phyloP scores from a whole-genome alignment of 2,329 filamentous ascomycete species.

The Colletotrichum nymphaeae region DNA sequence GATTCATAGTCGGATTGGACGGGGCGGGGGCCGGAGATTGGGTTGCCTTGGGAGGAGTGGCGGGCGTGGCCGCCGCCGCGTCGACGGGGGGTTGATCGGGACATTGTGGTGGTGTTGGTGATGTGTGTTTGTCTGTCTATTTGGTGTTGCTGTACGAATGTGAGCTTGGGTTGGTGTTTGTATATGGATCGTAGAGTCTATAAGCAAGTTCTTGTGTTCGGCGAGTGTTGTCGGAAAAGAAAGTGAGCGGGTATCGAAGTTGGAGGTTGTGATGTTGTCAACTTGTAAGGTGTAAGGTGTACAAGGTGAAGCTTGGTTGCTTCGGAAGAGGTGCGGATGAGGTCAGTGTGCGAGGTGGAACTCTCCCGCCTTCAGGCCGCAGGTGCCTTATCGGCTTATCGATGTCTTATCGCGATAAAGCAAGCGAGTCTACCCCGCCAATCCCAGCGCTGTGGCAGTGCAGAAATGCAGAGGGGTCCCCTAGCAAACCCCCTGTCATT shows the following conservation, averaged over 20 bases:
- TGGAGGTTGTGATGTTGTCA: background rate
- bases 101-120: constrained; percentile 48
- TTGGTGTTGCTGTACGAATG: constrained; percentile 31
- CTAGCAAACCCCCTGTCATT: constrained; percentile 18
- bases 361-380: background rate
- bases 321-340: constrained; percentile 1
- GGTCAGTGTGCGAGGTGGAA: constrained; percentile 6
- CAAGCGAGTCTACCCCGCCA: constrained; percentile 14
- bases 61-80: constrained; percentile 48
- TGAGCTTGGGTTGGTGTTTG: constrained; percentile 20
- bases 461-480: constrained; percentile 8
- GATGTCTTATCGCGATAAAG: background rate
- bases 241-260: background rate
- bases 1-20: constrained; percentile 73
- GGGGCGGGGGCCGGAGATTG: constrained; percentile 37
- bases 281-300: background rate
- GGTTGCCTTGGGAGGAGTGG: constrained; percentile 52
- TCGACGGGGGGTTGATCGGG: constrained; percentile 54
- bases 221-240: no score
- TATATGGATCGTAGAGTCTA: background rate
- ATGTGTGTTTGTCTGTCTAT: background rate
- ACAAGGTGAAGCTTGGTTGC: background rate
- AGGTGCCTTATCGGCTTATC: constrained; percentile 12
- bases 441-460: constrained; percentile 30
- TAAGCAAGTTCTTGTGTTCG: background rate